Conservation (phyloP, 2,329 filamentous ascomycete genomes). For the Thelonectria discophora region DNA sequence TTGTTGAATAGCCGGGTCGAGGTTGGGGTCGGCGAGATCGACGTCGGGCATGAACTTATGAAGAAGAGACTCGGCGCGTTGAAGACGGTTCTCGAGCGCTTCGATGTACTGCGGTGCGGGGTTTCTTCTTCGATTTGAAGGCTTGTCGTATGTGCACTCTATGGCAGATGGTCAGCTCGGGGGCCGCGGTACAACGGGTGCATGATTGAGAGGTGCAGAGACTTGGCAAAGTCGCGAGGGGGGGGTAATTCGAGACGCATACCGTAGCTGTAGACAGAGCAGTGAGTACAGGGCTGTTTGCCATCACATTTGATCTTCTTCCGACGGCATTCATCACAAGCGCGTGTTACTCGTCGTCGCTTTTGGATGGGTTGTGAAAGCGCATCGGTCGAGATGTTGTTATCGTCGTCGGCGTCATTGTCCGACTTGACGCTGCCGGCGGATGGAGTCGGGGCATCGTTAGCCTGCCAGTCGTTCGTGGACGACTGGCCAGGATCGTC, state of each 20-base stretch:
- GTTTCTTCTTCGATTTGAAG: conserved; percentile 89
- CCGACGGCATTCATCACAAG: conserved; percentile 82
- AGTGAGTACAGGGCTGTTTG: conserved; percentile 91
- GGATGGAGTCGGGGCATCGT: conserved; percentile 51
- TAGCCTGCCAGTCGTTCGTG: conserved; percentile 48
- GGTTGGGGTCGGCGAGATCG: conserved; percentile 83
- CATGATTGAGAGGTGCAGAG: conserved; percentile 1
- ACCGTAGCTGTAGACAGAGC: conserved; percentile 99
- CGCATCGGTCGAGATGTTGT: conserved; percentile 44
- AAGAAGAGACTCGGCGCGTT: conserved; percentile 82
- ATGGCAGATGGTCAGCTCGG: conserved; percentile 29
- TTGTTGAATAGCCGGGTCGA: conserved; percentile 80
- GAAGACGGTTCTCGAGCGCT: conserved; percentile 82
- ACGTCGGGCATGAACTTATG: conserved; percentile 84
- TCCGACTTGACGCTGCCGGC: conserved; percentile 56
- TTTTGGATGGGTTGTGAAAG: conserved; percentile 74
- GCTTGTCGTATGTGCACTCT: conserved; percentile 97
- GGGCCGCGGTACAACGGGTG: background rate
- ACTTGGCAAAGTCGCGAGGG: conserved; percentile 1
- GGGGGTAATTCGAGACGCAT: conserved; percentile 38
- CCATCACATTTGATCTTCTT: conserved; percentile 92
- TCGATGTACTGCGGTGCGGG: conserved; percentile 94
- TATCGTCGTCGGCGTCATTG: conserved; percentile 51
- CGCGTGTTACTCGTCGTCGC: conserved; percentile 78
- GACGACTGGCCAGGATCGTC: conserved; percentile 52